Percentiles rank a stretch among this genome's conserved stretches.
These are phyloP conservation scores for Terana coerulea DNA, from an alignment of 768 basidiomycete genomes.

Conservation along the genomic window DNA sequence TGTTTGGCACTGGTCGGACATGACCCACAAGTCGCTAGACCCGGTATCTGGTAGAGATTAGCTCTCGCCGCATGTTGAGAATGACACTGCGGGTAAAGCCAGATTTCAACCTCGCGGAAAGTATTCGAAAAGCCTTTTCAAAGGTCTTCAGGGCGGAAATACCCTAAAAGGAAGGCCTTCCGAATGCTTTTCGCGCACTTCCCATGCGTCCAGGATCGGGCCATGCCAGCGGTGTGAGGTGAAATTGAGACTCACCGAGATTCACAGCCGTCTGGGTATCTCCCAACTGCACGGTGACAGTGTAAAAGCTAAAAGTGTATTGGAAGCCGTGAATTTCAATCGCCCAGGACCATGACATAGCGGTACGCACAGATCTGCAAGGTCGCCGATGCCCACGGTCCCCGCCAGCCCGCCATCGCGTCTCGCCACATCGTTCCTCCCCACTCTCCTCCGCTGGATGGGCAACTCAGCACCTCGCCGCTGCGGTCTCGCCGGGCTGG, in stretches of 20 bases:
- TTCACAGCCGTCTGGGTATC: constrained; percentile 50
- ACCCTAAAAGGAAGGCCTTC: too few relatives aligned
- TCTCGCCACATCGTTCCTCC: neutral
- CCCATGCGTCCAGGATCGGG: too few relatives aligned
- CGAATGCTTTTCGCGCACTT: too few relatives aligned
- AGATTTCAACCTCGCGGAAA: neutral
- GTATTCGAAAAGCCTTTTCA: neutral
- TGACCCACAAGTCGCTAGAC: constrained; percentile 75
- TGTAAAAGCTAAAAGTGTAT: constrained; percentile 65
- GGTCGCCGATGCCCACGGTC: constrained; percentile 56
- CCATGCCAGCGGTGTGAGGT: neutral
- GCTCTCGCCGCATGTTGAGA: neutral
- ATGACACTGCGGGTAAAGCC: too few relatives aligned
- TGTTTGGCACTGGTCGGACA: constrained; percentile 52
- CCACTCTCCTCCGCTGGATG: constrained; percentile 4
- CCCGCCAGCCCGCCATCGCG: constrained; percentile 14
- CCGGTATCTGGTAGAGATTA: constrained; percentile 54
- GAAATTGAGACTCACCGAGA: constrained; percentile 43
- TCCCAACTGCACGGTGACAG: constrained; percentile 56
- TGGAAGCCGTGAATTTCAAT: too few relatives aligned
- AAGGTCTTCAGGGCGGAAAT: neutral
- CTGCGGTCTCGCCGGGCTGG: neutral
- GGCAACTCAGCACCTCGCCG: constrained; percentile 3
- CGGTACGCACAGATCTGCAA: constrained; percentile 53
- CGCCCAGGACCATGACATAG: too few relatives aligned